Conservation (phyloP, 2,329 filamentous ascomycete genomes). For the Dendrostoma leiphaemia region DNA sequence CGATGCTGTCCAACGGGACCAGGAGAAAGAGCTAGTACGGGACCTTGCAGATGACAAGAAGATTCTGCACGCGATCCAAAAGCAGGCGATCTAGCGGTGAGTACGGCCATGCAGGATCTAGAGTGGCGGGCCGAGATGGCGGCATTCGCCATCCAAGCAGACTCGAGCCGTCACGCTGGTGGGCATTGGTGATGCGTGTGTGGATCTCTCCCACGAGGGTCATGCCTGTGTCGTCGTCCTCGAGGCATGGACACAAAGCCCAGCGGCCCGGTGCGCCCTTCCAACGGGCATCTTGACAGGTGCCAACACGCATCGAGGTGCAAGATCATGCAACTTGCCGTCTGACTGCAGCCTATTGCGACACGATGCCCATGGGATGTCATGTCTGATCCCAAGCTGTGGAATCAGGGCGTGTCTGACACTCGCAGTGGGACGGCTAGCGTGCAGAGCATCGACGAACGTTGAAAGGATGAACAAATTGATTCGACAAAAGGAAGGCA, state of each 20-base stretch:
- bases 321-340: constrained; percentile 17
- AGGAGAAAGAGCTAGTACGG: neutral
- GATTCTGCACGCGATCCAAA: neutral
- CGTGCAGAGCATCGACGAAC: neutral
- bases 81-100: neutral
- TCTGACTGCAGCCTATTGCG: neutral
- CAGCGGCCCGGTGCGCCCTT: constrained; percentile 1
- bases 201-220: neutral
- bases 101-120: neutral
- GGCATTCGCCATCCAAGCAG: neutral
- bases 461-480: neutral
- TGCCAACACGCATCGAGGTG: constrained; percentile 11
- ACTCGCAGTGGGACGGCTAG: constrained; percentile 1
- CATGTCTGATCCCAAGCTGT: neutral
- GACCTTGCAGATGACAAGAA: constrained; percentile 7
- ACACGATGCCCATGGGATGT: neutral
- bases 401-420: constrained; percentile 5
- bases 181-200: too few species aligned
- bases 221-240: neutral
- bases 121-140: neutral
- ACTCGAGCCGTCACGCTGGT: neutral
- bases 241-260: neutral
- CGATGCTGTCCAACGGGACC: neutral
- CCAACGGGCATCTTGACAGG: constrained; percentile 14
- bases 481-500: neutral